Evolutionary conservation across 1,284 basidiomycete species (phyloP).

Genomic region (Tetrapyrgos nigripes): DNA sequence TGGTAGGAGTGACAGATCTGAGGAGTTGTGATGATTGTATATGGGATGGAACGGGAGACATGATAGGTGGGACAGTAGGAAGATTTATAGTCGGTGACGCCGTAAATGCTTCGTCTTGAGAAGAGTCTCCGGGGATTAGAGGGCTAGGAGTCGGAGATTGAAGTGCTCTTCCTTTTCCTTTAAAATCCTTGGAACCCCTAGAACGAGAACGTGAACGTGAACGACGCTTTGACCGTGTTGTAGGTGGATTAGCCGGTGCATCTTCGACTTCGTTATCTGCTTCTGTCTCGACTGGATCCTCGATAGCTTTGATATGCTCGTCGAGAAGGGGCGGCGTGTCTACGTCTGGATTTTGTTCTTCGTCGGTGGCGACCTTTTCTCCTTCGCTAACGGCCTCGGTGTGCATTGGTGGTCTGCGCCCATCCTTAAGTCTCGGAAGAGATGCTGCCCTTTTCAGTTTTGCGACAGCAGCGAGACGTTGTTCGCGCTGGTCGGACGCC

Average conservation of each 20-base stretch:
- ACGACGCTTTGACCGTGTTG: slow-evolving; percentile 61
- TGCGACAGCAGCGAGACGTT: slow-evolving; percentile 85
- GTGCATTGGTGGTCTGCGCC: slow-evolving; percentile 83
- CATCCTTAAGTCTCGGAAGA: slow-evolving; percentile 87
- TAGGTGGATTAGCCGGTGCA: slow-evolving; percentile 25
- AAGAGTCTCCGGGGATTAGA: slow-evolving; percentile 63
- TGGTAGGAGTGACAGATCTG: slow-evolving; percentile 57
- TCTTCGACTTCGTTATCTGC: slow-evolving; percentile 24
- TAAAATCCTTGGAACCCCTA: slow-evolving; percentile 75
- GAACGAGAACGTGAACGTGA: slow-evolving; percentile 79
- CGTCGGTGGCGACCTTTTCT: slow-evolving; percentile 61
- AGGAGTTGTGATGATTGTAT: slow-evolving; percentile 61
- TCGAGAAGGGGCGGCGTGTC: slow-evolving; percentile 27
- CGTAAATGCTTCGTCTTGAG: slow-evolving; percentile 64
- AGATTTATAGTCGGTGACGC: slow-evolving; percentile 43
- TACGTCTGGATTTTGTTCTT: slow-evolving; percentile 52
- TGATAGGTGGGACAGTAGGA: slow-evolving; percentile 54
- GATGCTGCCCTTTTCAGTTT: slow-evolving; percentile 90
- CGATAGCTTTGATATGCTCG: neutral
- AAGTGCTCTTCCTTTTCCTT: slow-evolving; percentile 56
- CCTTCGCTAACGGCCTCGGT: slow-evolving; percentile 80
- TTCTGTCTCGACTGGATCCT: slow-evolving; percentile 10
- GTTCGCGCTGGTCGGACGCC: slow-evolving; percentile 65
- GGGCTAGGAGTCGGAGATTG: slow-evolving; percentile 52
- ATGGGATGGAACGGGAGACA: slow-evolving; percentile 71